Evolutionary conservation across 139 green algal genomes (phyloP).

Genomic region (Eudorina sp.): DNA sequence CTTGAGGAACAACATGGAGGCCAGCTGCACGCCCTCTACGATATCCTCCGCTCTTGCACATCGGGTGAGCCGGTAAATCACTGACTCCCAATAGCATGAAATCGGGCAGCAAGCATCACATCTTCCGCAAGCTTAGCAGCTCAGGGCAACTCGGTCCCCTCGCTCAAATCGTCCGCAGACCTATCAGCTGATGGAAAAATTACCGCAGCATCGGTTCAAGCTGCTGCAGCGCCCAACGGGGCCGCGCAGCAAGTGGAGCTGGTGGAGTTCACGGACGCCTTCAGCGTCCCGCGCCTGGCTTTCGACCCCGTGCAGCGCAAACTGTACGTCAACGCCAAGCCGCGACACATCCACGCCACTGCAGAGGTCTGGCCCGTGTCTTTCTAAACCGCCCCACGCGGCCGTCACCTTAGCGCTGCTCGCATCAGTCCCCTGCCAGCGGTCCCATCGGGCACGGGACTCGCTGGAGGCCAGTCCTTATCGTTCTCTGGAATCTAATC

Average conservation of each 20-base stretch:
- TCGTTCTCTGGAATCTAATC: no score
- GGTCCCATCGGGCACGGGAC: no score
- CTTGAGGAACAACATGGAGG: conserved; percentile 41
- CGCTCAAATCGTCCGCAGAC: conserved; percentile 12
- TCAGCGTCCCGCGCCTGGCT: conserved; percentile 68
- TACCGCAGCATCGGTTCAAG: not conserved
- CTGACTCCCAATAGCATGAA: no score
- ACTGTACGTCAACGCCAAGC: conserved; percentile 64
- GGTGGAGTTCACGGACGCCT: conserved; percentile 70
- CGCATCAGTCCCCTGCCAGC: no score
- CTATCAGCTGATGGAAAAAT: conserved; percentile 36
- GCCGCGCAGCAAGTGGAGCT: conserved; percentile 40
- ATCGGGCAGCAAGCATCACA: no score
- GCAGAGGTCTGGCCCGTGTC: no score
- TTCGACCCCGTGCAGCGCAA: conserved; percentile 77
- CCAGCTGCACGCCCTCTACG: not conserved
- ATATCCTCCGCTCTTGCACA: conserved; percentile 12
- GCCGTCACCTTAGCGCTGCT: no score
- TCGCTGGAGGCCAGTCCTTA: no score
- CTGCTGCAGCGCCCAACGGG: not conserved
- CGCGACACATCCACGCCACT: conserved; percentile 46
- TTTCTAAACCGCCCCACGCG: no score
- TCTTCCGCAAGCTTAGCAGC: no score
- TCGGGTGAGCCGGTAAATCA: conserved; percentile 28
- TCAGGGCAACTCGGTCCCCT: no score